phyloP scores from a whole-genome alignment of 2,329 filamentous ascomycete species.

The Trichoderma hamatum region DNA sequence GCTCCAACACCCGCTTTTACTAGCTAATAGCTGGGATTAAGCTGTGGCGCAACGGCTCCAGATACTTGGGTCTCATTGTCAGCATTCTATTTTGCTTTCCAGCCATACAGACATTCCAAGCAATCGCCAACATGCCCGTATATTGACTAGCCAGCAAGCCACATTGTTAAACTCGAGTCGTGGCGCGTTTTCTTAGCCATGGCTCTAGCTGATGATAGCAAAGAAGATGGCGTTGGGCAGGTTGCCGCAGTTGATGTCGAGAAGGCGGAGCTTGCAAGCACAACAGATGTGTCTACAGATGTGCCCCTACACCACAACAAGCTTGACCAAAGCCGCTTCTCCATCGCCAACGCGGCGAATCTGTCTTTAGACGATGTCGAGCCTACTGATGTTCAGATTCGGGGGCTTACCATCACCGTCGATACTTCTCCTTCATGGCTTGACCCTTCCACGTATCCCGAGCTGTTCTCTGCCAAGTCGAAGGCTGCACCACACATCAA shows the following conservation, averaged over 20 bases:
- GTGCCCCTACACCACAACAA: constrained; percentile 27
- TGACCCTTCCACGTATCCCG: constrained; percentile 51
- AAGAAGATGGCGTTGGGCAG: background rate
- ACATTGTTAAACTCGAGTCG: background rate
- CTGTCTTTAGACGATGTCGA: constrained; percentile 57
- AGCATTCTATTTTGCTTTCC: constrained; percentile 4
- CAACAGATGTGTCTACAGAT: constrained; percentile 39
- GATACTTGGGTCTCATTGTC: background rate
- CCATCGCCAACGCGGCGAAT: constrained; percentile 41
- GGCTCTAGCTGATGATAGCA: constrained; percentile 1
- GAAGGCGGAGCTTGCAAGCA: constrained; percentile 40
- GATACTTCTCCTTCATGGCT: constrained; percentile 60
- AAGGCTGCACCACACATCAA: constrained; percentile 47
- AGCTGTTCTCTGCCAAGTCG: constrained; percentile 44
- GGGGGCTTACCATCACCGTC: constrained; percentile 58
- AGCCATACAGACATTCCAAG: background rate
- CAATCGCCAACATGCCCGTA: background rate
- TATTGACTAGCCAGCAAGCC: constrained; percentile 11
- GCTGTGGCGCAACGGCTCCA: background rate
- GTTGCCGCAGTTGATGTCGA: constrained; percentile 33
- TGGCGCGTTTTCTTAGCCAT: background rate
- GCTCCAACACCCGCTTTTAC: background rate
- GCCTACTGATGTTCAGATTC: constrained; percentile 57
- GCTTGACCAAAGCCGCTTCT: constrained; percentile 33
- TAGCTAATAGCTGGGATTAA: background rate